Conservation (phyloP, 495 filamentous ascomycete genomes). For the Pseudevernia furfuracea region DNA sequence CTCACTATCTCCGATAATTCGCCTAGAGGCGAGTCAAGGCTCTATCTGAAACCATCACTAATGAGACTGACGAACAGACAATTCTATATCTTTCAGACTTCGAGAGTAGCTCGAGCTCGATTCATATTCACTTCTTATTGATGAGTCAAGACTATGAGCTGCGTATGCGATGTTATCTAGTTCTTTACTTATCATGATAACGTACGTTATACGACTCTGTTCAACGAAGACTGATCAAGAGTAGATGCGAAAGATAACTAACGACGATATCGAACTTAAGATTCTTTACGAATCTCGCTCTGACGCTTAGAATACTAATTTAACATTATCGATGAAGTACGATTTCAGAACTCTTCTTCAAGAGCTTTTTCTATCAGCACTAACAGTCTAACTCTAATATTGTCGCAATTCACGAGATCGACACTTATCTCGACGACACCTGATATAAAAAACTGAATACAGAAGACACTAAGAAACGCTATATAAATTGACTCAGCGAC, state of each 20-base stretch:
- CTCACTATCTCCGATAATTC: neutral
- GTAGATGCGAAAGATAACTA: neutral
- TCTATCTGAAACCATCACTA: neutral
- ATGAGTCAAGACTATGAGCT: neutral
- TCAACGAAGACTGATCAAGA: neutral
- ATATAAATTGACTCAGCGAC: constrained; percentile 25
- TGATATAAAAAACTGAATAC: constrained; percentile 24
- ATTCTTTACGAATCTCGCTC: too few species aligned
- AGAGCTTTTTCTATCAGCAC: neutral
- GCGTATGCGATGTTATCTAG: neutral
- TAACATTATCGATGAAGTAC: too few species aligned
- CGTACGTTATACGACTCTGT: neutral
- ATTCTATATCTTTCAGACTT: neutral
- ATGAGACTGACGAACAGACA: constrained; percentile 1
- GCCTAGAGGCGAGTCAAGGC: neutral
- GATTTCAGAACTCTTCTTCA: too few species aligned
- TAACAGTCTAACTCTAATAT: constrained; percentile 17
- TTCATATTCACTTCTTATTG: neutral
- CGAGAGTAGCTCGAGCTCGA: neutral
- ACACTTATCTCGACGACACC: constrained; percentile 25
- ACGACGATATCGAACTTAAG: neutral
- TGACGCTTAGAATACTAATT: too few species aligned
- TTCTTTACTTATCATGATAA: neutral
- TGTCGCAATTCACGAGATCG: constrained; percentile 26
- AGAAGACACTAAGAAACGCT: constrained; percentile 16